Evolutionary conservation across 345 rosid species (phyloP), one percentile per base, ranked within the genome.

Genomic region (Populus euphratica): DNA sequence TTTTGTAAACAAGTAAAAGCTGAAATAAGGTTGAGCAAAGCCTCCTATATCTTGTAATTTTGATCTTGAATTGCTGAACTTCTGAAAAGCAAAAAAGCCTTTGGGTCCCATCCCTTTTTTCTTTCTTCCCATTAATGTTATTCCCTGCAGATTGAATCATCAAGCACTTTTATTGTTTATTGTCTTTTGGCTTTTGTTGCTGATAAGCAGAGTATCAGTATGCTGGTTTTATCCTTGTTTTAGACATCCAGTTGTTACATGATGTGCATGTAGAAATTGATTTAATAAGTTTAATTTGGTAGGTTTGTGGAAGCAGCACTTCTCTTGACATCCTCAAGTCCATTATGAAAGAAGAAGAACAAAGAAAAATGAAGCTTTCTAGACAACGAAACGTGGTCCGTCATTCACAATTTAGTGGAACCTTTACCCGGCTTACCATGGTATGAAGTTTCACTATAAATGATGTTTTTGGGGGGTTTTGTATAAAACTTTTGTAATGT

Each of bases 331-430:
- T 83, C 81, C 92, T 96, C 73, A 91, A 88, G 86, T 88, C 88
- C 74, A 86, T 96, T 50, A 92, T 91, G 89, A 88, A 89, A 74
- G 91, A 85, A 81, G 97, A 92, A 86, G 76, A 87, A 84, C 84
- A 76, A 78, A 93, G 86, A 75, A 89, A 80, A 73, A 88, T 82
- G 82, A 90, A 86, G 88, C 89, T 84, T 82, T 86, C 90, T 39
- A 88, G 88, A 79, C 80, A 80, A 56, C 85, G 80, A 21, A 83
- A 80, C 69, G 70, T 81, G 5, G 81, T 63, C 73, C 92, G 91
- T 56, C 94, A 91, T 82, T 92, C 98, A 54, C 94, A 91, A 73
- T 92, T 95, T 82, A 85, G 89, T 80, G 98, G 99, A 83, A 91
- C 96, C 71, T 95, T 93, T 88, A 83, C 93, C 8, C 90, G 98